Evolutionary conservation across 2,329 filamentous ascomycete genomes (phyloP).

Genomic region (Sclerotinia subarctica): DNA sequence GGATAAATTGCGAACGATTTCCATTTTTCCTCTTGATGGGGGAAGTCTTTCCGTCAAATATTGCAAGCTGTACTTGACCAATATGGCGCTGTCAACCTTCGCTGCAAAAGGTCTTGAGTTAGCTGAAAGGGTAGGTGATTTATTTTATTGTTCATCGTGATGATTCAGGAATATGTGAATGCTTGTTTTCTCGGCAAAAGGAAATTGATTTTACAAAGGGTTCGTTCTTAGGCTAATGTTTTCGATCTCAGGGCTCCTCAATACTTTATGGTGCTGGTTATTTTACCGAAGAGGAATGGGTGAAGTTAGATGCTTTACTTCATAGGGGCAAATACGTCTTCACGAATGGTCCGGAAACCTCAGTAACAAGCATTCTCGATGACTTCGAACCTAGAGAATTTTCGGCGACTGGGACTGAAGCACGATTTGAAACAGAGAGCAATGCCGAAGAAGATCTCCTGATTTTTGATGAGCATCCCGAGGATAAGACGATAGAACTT

Average conservation of each 20-base stretch:
- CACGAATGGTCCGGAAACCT: conserved; percentile 27
- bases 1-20: background rate
- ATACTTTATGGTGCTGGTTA: conserved; percentile 35
- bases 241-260: conserved; percentile 20
- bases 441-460: background rate
- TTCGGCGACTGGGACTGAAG: background rate
- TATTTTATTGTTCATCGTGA: background rate
- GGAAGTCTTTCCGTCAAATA: background rate
- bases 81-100: background rate
- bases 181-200: background rate
- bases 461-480: background rate
- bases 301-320: conserved; percentile 33
- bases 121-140: background rate
- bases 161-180: background rate
- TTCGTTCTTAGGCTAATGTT: background rate
- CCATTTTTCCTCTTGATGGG: background rate
- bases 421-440: background rate
- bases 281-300: conserved; percentile 37
- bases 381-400: background rate
- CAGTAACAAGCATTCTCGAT: background rate
- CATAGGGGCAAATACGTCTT: conserved; percentile 36
- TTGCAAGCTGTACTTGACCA: background rate
- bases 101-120: background rate
- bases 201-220: too few relatives aligned
- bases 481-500: background rate